Percentiles rank a stretch among this genome's conserved stretches.
phyloP scores from a whole-genome alignment of 306 rosid genomes.

The Fragaria ananassa region DNA sequence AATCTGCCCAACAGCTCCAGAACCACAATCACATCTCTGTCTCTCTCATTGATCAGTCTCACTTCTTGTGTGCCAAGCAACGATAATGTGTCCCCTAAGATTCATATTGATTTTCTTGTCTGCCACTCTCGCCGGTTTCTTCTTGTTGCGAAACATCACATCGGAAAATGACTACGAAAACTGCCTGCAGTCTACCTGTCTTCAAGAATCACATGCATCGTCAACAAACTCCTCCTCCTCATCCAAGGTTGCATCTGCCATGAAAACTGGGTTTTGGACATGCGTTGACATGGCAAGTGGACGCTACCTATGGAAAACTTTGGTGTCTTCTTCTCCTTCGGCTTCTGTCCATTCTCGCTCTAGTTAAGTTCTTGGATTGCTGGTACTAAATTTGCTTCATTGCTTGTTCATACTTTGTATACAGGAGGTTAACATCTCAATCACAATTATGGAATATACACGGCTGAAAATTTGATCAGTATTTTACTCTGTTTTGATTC shows the following conservation, averaged over 20 bases:
- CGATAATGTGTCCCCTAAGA: constrained; percentile 13
- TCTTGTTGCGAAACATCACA: background rate
- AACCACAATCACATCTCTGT: background rate
- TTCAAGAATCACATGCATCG: background rate
- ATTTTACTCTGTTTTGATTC: too few species aligned
- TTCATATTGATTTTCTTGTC: constrained; percentile 5
- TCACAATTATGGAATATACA: background rate
- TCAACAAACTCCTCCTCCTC: background rate
- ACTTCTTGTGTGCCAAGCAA: background rate
- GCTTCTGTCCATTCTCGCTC: background rate
- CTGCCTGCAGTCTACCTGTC: background rate
- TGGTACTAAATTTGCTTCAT: background rate
- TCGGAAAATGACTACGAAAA: background rate
- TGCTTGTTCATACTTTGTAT: background rate
- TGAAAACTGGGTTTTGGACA: background rate
- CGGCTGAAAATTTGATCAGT: too few species aligned
- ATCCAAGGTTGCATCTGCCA: background rate
- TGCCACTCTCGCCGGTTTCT: background rate
- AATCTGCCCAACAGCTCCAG: too few species aligned
- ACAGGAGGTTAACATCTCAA: background rate
- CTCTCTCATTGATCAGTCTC: background rate
- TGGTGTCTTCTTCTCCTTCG: background rate
- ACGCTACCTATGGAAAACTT: constrained; percentile 7
- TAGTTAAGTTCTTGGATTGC: background rate
- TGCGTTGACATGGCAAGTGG: constrained; percentile 14